Evolutionary conservation across 495 filamentous ascomycete species (phyloP), one percentile per base, ranked within the genome.

Genomic region (Aspergillus taichungensis): DNA sequence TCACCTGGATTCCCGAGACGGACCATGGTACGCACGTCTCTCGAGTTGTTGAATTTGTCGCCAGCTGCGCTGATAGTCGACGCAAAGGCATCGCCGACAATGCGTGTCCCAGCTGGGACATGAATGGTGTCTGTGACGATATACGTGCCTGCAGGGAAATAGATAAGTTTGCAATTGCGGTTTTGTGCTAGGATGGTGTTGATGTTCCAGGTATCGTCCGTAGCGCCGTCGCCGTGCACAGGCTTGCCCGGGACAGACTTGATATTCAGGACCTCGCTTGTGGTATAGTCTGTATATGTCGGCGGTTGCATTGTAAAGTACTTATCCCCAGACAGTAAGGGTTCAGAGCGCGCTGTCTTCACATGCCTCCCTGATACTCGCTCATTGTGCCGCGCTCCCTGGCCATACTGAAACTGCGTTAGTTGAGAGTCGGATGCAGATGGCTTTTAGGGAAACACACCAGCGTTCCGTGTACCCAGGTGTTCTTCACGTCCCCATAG

Each of bases 141-240:
- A 52, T 83, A 83, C 0, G 68, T 73, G 5, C 79, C 79, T 6
- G 65, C 60, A 2, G 78, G 77, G 47, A 83, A 80, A 55, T 73
- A 82, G 3, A 75, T 58, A 7, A 80, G 43, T 32, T 68, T 71
- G 52, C 66, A 57, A 13, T 56, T 43, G 46, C 64, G 50, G 37
- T 72, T 56, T 50, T 72, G 40, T n/a, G 70, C 40, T 45, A 75
- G 28, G 61, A 77, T 67, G 3, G 53, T 42, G 50, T 79, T 76
- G 50, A 82, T 73, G 28, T 66, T 68, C 3, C 45, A 54, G 1
- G 71, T 67, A 43, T 69, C 63, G 38, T 68, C 65, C 2, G 57
- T 61, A n/a, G 41, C 41, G 8, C 65, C 65, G 33, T 68, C 63
- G 13, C 65, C 65, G 13, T 60, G 54, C 3, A 63, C 64, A 5